Evolutionary conservation across 1,139 yeast species (phyloP).

Genomic region (Debaryomyces psychrophilus): DNA sequence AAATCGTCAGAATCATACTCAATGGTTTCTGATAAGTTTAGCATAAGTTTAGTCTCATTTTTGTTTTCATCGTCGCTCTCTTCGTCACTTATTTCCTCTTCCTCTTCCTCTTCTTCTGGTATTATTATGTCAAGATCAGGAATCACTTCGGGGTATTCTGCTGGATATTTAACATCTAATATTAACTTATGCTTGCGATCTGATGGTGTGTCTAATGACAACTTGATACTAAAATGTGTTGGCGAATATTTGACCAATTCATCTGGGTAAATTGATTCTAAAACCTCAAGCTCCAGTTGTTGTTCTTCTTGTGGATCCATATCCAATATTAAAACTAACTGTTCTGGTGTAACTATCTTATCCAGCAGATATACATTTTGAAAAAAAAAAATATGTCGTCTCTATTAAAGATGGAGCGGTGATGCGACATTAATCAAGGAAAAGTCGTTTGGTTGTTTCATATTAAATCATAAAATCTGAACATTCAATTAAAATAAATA

Average conservation of each 20-base stretch:
- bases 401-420: too few relatives aligned
- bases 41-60: slow-evolving; percentile 44
- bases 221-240: slow-evolving; percentile 48
- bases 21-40: slow-evolving; percentile 59
- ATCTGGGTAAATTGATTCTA: slow-evolving; percentile 91
- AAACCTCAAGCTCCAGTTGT: slow-evolving; percentile 75
- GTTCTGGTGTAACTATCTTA: background rate
- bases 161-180: slow-evolving; percentile 67
- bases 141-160: slow-evolving; percentile 67
- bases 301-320: slow-evolving; percentile 83
- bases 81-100: slow-evolving; percentile 44
- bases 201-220: slow-evolving; percentile 61
- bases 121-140: slow-evolving; percentile 55
- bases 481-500: background rate
- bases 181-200: slow-evolving; percentile 54
- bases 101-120: slow-evolving; percentile 35
- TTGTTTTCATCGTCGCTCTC: slow-evolving; percentile 47
- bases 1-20: slow-evolving; percentile 54
- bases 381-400: slow-evolving; percentile 1
- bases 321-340: background rate
- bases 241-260: slow-evolving; percentile 57
- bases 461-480: background rate
- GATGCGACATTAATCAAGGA: background rate
- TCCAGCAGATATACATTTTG: background rate
- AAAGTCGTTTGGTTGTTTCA: slow-evolving; percentile 3